Base-by-base conservation (phyloP, 768 basidiomycete genomes). In the Pleurotus tuoliensis region DNA sequence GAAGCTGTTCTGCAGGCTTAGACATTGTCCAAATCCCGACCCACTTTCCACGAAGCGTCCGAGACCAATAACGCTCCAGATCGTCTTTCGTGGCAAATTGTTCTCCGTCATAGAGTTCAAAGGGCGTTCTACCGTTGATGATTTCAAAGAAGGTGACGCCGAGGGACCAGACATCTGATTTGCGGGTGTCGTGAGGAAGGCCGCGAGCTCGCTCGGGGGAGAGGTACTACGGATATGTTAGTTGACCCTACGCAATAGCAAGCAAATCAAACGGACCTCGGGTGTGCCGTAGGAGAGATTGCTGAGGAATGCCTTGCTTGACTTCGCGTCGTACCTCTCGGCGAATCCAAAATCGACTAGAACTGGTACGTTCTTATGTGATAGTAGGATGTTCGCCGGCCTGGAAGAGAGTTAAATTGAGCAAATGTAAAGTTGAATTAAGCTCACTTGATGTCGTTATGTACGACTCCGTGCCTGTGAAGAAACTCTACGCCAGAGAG, bases 341-440 rank as follows among this genome's bases (percentile, higher is more conserved):
- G 96, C 93, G 63, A 98, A 99, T 1, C 97, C 96, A 64, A 97
- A 99, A 70, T 98, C 97, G 38, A 97, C 89, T 3, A 98, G 82
- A 3, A 97, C 89, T 0, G 94, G 92, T 1, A 94, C 74, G 63
- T 87, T 87, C 61, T 86, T 79, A 55, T 74, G 71, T 0, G 90
- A 90, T 46, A 99, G 77, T 2, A 99, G 80, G 62, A 99, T 93
- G 66, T 99, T 99, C 13, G 94, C 92, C 1, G 94, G 94, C 64
- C 92, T 95, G 60, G 7, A 53, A 37, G 4, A 54, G 46, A 50
- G 50, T 38, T 11, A 53, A 48, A 13, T 24, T 48, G 34, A 34
- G 41, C 45, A 9, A 54, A 59, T 50, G 3, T 18, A 59, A n/a
- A 56, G 43, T 60, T 39, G 4, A 50, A 39, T n/a, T 12, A 20